Conservation (phyloP, 2,329 filamentous ascomycete species). For the Neurospora crassa region DNA sequence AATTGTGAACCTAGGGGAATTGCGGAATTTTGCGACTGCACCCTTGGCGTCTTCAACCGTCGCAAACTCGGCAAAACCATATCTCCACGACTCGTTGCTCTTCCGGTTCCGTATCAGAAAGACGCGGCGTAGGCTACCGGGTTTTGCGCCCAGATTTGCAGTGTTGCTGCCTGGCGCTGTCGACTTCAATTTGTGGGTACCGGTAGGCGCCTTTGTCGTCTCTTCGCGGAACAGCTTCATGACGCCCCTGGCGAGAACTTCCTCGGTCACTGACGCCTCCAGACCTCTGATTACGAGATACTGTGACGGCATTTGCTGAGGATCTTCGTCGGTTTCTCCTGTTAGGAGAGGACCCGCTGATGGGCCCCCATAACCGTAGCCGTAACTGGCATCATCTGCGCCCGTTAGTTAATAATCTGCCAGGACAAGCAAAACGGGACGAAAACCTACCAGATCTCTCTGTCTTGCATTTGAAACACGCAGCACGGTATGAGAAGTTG, state of each 20-base stretch:
- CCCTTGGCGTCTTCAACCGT: constrained; percentile 66
- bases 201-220: constrained; percentile 40
- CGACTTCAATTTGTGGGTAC: constrained; percentile 45
- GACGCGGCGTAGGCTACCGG: constrained; percentile 66
- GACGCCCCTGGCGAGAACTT: constrained; percentile 62
- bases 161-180: constrained; percentile 46
- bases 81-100: constrained; percentile 66
- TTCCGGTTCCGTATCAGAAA: constrained; percentile 65
- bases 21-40: constrained; percentile 62
- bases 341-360: constrained; percentile 28
- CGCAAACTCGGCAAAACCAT: constrained; percentile 77
- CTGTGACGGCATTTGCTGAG: constrained; percentile 52
- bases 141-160: constrained; percentile 58
- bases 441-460: constrained; percentile 37
- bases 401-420: constrained; percentile 2
- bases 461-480: constrained; percentile 50
- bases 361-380: constrained; percentile 9
- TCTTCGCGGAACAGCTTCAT: constrained; percentile 58
- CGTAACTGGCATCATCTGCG: constrained; percentile 14
- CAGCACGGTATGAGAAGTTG: constrained; percentile 45
- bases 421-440: neutral
- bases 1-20: constrained; percentile 67
- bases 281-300: constrained; percentile 68
- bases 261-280: constrained; percentile 60
- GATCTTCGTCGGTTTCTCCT: constrained; percentile 33